Evolutionary conservation across 805 yeast species (phyloP).

Genomic region (Starmerella potacharoeniae): DNA sequence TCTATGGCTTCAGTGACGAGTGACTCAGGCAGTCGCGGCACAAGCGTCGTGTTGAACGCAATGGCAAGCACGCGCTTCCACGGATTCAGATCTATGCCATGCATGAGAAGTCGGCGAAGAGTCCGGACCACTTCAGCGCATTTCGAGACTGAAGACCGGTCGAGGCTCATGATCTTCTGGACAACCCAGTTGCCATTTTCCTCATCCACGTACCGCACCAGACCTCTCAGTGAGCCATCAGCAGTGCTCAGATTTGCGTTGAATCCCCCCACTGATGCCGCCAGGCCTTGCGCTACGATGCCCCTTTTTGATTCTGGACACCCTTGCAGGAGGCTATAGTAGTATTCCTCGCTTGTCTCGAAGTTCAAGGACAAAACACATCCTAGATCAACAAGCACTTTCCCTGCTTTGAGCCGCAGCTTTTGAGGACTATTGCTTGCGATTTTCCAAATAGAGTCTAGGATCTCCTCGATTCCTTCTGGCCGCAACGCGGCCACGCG

Average conservation of each 20-base stretch:
- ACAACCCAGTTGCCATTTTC: slow-evolving; percentile 2
- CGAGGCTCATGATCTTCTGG: slow-evolving; percentile 1
- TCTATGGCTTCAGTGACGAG: slow-evolving; percentile 12
- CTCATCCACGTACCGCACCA: slow-evolving; percentile 1
- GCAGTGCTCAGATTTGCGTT: slow-evolving; percentile 4
- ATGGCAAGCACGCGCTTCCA: slow-evolving; percentile 35
- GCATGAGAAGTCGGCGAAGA: slow-evolving; percentile 2
- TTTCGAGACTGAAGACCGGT: not conserved
- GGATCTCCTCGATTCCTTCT: not conserved
- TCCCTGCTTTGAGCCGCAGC: slow-evolving; percentile 36
- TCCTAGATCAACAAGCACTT: slow-evolving; percentile 28
- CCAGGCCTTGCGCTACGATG: slow-evolving; percentile 16
- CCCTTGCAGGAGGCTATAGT: not conserved
- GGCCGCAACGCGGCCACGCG: slow-evolving; percentile 28
- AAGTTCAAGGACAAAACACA: not conserved
- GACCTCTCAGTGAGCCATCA: slow-evolving; percentile 4
- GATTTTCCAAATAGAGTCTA: slow-evolving; percentile 38
- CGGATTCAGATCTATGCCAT: not conserved
- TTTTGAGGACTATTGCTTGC: slow-evolving; percentile 54
- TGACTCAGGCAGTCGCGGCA: slow-evolving; percentile 34
- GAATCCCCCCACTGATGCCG: slow-evolving; percentile 13
- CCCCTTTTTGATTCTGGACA: not conserved
- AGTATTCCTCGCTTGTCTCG: slow-evolving; percentile 2
- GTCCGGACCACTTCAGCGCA: slow-evolving; percentile 2
- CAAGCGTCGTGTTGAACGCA: slow-evolving; percentile 46